Evolutionary conservation across 2,329 filamentous ascomycete genomes (phyloP), one percentile per base, ranked within the genome.

Genomic region (Blumeria hordei): DNA sequence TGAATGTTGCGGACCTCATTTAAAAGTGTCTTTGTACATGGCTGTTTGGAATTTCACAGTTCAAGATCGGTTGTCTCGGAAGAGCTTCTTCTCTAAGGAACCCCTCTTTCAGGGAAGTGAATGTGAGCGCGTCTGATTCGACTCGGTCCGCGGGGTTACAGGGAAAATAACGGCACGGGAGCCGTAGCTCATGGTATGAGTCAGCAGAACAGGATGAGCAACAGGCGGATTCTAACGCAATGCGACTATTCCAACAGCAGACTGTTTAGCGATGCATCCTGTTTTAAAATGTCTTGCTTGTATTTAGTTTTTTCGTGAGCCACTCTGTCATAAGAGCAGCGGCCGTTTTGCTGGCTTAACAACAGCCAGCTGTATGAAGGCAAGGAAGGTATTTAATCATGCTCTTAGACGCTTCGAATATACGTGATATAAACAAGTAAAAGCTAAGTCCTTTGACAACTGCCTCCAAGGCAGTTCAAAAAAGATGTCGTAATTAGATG

Each of bases 1-100:
- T 98, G 92, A 84, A 84, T 72, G 80, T 84, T 65, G 80, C 80
- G 64, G 80, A 84, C 65, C 78, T 84, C 64, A 84, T 84, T 70
- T 83, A 81, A 79, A 45, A 18, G 21, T 16, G 16, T 45, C 41
- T 45, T 45, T 9, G 5, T 18, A n/a, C 41, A 45, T 45, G 41
- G 41, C 41, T 16, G 21, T 16, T 18, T 16, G 21, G 41, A 45
- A 45, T 45, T 45, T 18, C 41, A 18, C 16, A 18, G 41, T 18
- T 45, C 41, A 3, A 18, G 41, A n/a, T n/a, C 6, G n/a, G 21
- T 45, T 45, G n/a, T 18, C 16, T 45, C 21, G n/a, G n/a, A 45
- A 45, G 4, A 45, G 5, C 41, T 12, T 3, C n/a, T 45, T 45
- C n/a, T 18, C 21, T 9, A 45, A 16, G 41, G n/a, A 45, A 28